Percentiles rank a stretch among this genome's conserved stretches.
These are phyloP conservation scores for Elongisporangium prolatum DNA, from an alignment of 352 stramenopile species.

Conservation along the genomic window DNA sequence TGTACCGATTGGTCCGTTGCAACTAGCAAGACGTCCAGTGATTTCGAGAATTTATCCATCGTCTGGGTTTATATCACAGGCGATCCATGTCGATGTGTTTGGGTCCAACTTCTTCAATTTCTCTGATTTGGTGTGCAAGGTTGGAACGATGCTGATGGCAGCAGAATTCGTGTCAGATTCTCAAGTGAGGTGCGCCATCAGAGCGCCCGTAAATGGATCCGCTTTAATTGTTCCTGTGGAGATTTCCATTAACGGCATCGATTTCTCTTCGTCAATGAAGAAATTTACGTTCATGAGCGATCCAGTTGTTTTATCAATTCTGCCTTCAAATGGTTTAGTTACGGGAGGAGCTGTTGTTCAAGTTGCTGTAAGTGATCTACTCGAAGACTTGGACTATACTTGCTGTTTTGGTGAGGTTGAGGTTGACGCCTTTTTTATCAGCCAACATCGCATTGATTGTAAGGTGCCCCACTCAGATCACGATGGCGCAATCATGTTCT, in stretches of 20 bases:
- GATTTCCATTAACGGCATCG: slow-evolving; percentile 27
- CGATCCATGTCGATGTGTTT: slow-evolving; percentile 17
- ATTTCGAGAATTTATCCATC: slow-evolving; percentile 20
- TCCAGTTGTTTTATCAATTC: slow-evolving; percentile 8
- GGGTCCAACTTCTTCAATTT: slow-evolving; percentile 25
- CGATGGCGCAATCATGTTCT: too few species aligned
- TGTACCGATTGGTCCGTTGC: slow-evolving; percentile 12
- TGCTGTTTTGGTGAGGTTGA: not conserved
- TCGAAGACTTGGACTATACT: slow-evolving; percentile 1
- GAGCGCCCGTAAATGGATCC: slow-evolving; percentile 6
- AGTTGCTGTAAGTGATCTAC: slow-evolving; percentile 18
- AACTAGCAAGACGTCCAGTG: slow-evolving; percentile 8
- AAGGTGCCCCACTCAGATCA: too few species aligned
- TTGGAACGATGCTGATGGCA: slow-evolving; percentile 1
- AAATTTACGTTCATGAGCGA: not conserved
- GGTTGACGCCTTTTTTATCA: too few species aligned
- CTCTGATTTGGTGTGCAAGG: slow-evolving; percentile 13
- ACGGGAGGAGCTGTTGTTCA: slow-evolving; percentile 17
- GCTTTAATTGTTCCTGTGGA: slow-evolving; percentile 4
- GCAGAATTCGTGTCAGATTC: slow-evolving; percentile 19
- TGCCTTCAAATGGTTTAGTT: slow-evolving; percentile 16
- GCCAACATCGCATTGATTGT: too few species aligned
- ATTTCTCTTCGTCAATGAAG: slow-evolving; percentile 8
- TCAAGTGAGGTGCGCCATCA: slow-evolving; percentile 22
- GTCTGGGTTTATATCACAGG: slow-evolving; percentile 10